Evolutionary conservation across 768 basidiomycete genomes (phyloP).

Genomic region (Thelephora aurantiotincta): DNA sequence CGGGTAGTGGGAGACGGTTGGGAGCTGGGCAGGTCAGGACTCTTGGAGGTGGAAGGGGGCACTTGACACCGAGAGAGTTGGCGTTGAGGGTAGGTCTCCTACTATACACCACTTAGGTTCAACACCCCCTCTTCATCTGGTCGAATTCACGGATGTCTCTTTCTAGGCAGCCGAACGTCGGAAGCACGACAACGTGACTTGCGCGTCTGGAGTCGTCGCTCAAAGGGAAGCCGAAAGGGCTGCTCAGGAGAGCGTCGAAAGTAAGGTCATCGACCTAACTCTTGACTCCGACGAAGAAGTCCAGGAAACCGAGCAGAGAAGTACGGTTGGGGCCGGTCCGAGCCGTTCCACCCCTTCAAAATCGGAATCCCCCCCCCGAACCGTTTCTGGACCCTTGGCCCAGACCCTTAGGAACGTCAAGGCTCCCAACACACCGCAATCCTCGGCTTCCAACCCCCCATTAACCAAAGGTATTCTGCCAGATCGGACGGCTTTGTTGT

Average conservation of each 20-base stretch:
- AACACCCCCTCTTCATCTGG: not conserved
- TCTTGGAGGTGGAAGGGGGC: constrained; percentile 11
- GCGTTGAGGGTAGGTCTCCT: constrained; percentile 46
- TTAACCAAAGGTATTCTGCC: not conserved
- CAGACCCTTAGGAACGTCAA: constrained; percentile 1
- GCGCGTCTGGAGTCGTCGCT: constrained; percentile 45
- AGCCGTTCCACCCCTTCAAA: constrained; percentile 12
- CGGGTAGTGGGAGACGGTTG: constrained; percentile 43
- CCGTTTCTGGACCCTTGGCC: constrained; percentile 1
- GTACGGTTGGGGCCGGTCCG: constrained; percentile 8
- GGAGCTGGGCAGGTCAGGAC: constrained; percentile 36
- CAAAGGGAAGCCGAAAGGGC: constrained; percentile 57
- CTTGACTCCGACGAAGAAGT: constrained; percentile 24
- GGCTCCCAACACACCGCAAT: constrained; percentile 2
- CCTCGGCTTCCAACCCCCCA: not conserved
- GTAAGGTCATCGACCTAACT: constrained; percentile 48
- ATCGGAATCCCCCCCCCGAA: constrained; percentile 9
- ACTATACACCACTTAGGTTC: not conserved
- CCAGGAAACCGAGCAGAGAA: constrained; percentile 18
- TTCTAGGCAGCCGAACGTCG: constrained; percentile 78
- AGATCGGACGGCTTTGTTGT: constrained; percentile 12
- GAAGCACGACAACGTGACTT: constrained; percentile 56
- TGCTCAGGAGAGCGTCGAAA: constrained; percentile 46
- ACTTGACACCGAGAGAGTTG: constrained; percentile 46
- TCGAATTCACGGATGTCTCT: constrained; percentile 2